Conservation (phyloP, 2,329 filamentous ascomycete species). For the Immersiporthe knoxdaviesiana region DNA sequence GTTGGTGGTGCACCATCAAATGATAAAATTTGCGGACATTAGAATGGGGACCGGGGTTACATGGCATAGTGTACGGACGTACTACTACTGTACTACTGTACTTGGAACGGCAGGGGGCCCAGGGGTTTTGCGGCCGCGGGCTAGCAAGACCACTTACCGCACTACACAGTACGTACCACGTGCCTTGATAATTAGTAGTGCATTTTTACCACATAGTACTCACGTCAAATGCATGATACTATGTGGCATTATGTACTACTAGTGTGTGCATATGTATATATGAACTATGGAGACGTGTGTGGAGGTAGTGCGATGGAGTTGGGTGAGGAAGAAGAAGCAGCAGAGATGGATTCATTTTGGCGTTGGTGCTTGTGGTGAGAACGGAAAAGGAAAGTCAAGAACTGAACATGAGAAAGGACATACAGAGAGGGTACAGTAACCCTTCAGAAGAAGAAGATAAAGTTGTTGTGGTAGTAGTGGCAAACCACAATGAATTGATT, state of each 20-base stretch:
- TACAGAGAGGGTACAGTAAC: not conserved
- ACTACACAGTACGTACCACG: not conserved
- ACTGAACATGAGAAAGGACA: too few species aligned
- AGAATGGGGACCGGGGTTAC: constrained; percentile 1
- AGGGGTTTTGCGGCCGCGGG: not conserved
- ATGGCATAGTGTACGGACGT: not conserved
- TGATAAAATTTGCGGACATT: constrained; percentile 24
- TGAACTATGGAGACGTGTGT: not conserved
- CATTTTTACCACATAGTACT: not conserved
- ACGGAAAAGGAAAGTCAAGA: not conserved
- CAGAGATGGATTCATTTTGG: not conserved
- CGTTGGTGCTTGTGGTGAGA: not conserved
- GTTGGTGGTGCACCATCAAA: constrained; percentile 6
- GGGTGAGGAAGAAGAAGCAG: too few species aligned
- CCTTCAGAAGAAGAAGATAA: too few species aligned
- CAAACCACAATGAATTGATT: not conserved
- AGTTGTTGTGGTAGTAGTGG: not conserved
- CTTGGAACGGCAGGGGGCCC: not conserved
- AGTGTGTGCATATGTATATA: too few species aligned
- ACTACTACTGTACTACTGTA: too few species aligned
- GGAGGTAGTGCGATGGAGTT: not conserved
- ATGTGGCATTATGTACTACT: not conserved
- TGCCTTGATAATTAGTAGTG: not conserved
- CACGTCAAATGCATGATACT: too few species aligned
- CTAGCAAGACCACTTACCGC: not conserved